A percentile compares a stretch with the other conserved stretches of the same genome.
phyloP scores from a whole-genome alignment of 1,284 basidiomycete species.

The Naganishia albida region DNA sequence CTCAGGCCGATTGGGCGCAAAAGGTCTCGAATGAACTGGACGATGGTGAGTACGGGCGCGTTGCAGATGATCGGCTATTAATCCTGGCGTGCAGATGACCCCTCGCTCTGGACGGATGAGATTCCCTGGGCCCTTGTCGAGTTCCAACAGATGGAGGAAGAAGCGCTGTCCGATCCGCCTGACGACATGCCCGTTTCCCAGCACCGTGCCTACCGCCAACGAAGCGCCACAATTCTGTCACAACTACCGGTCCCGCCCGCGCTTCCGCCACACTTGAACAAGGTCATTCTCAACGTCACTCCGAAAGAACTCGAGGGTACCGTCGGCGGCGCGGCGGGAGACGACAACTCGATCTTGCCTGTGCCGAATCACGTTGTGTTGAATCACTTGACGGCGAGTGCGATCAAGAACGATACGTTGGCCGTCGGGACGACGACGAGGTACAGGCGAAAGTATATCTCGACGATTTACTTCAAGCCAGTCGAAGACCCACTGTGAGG shows the following conservation, averaged over 20 bases:
- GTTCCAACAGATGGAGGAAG: constrained; percentile 80
- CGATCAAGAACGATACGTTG: constrained; percentile 89
- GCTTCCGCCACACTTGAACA: constrained; percentile 87
- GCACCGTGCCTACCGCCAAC: constrained; percentile 57
- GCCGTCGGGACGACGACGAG: constrained; percentile 91
- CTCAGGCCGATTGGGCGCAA: constrained; percentile 49
- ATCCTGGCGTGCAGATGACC: constrained; percentile 42
- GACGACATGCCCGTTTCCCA: constrained; percentile 39
- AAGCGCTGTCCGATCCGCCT: constrained; percentile 59
- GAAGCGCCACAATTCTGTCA: constrained; percentile 43
- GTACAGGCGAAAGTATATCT: constrained; percentile 86
- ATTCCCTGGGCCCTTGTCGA: constrained; percentile 73
- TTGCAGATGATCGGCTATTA: background rate
- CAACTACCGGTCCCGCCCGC: constrained; percentile 74
- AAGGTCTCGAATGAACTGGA: constrained; percentile 35
- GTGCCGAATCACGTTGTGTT: constrained; percentile 94
- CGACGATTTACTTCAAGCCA: constrained; percentile 68
- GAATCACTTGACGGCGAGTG: constrained; percentile 93
- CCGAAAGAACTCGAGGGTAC: constrained; percentile 48
- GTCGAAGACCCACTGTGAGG: constrained; percentile 39
- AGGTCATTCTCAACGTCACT: constrained; percentile 80
- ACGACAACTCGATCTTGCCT: constrained; percentile 89
- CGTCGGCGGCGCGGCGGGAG: constrained; percentile 57
- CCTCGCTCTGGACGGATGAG: constrained; percentile 67
- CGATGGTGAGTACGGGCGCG: constrained; percentile 39